Evolutionary conservation across 768 basidiomycete genomes (phyloP), one percentile per base, ranked within the genome.

Genomic region (Mycena polygramma): DNA sequence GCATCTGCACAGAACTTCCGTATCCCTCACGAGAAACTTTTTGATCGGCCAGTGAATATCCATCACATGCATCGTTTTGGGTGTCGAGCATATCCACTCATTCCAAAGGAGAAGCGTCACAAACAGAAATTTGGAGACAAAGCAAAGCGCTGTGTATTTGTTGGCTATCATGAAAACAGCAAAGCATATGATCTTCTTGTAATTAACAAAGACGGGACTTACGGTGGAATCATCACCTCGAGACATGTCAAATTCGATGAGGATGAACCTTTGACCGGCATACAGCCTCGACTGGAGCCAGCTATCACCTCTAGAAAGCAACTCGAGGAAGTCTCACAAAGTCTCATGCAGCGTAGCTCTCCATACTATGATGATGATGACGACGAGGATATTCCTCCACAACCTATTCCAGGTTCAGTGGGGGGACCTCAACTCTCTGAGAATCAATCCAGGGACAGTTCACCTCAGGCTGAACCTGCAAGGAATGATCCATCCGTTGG

Each of bases 81-180:
- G 3, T 57, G 57, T 41, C 37, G 8, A 17, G 57, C 57, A 39
- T 57, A 57, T 57, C 57, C 57, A 20, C 36, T 57, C 15, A 57
- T 57, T 11, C 57, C 57, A 26, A 57, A 57, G 17, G 57, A 41
- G 20, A 57, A 57, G 39, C 48, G 48, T n/a, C 48, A 49, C 48
- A 49, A 49, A 30, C 26, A 55, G 20, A 55, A 55, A 55, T 35
- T 55, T 15, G 54, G 54, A 5, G 26, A 55, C 22, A 55, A 55
- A 55, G 54, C 54, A 35, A 35, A 26, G 10, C 54, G 54, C 36
- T 55, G 54, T 6, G 54, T 55, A 17, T 58, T 58, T 45, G 57
- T 58, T 24, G 57, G 57, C 51, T 77, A 78, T 59, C 80, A 82
- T 62, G 78, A 70, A 39, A 65, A 77, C 11, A 73, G 79, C 7